Conservation (phyloP, 352 stramenopile genomes). For the Pythium pectinolyticum region DNA sequence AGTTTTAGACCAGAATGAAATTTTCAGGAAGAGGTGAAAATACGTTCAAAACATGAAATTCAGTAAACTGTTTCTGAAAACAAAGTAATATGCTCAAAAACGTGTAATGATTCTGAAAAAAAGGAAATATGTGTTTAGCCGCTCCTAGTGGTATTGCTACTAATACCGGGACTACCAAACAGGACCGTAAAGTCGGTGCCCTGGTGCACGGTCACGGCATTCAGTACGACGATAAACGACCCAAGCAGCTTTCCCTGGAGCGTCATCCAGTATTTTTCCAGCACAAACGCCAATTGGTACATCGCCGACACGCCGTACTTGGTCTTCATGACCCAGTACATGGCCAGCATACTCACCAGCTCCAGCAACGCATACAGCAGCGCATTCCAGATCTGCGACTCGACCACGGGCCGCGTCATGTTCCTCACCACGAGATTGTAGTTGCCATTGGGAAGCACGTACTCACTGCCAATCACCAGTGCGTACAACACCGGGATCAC, state of each 20-base stretch:
- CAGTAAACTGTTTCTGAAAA: too few species aligned
- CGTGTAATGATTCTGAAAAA: too few species aligned
- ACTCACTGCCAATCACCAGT: neutral
- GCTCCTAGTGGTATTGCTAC: too few species aligned
- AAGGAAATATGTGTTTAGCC: too few species aligned
- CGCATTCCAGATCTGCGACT: neutral
- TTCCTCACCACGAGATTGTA: slow-evolving; percentile 10
- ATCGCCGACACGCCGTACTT: slow-evolving; percentile 30
- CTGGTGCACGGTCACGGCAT: slow-evolving; percentile 11
- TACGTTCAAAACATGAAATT: too few species aligned
- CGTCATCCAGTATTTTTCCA: slow-evolving; percentile 37
- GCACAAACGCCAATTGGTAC: slow-evolving; percentile 37
- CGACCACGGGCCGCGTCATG: neutral
- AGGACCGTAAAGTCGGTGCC: slow-evolving; percentile 6
- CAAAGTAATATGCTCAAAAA: too few species aligned
- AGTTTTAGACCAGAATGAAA: too few species aligned
- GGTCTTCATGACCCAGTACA: slow-evolving; percentile 25
- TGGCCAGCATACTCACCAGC: slow-evolving; percentile 28
- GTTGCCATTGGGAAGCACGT: slow-evolving; percentile 4
- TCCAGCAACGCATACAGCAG: slow-evolving; percentile 39
- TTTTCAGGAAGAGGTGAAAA: too few species aligned
- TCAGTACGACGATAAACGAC: slow-evolving; percentile 15
- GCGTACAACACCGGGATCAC: slow-evolving; percentile 7
- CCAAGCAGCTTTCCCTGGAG: slow-evolving; percentile 42
- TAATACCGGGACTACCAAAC: too few species aligned